Conservation (phyloP, 225 moss, liverwort and hornwort species). For the Marchantia paleacea region DNA sequence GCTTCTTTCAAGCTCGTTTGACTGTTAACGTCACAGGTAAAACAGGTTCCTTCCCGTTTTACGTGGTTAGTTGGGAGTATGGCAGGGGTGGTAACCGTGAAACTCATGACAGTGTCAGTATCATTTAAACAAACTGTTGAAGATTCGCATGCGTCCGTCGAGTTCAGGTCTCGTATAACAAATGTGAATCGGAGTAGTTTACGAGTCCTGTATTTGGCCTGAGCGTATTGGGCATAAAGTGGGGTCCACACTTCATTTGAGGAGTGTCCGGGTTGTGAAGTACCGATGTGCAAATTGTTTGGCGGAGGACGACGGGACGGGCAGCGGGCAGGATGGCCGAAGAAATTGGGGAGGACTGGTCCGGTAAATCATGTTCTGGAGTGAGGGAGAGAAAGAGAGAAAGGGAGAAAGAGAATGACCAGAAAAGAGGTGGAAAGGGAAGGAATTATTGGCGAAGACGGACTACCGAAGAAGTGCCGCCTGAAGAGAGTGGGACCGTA, state of each 20-base stretch:
- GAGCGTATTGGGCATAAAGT: background rate
- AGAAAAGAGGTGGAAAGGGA: background rate
- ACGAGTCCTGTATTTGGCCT: too few relatives aligned
- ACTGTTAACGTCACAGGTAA: too few relatives aligned
- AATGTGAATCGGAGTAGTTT: too few relatives aligned
- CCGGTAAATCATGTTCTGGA: background rate
- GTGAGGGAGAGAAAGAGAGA: background rate
- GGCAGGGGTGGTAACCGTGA: too few relatives aligned
- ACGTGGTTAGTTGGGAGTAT: too few relatives aligned
- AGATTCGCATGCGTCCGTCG: too few relatives aligned
- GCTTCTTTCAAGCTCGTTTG: too few relatives aligned
- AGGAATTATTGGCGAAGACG: constrained; percentile 10
- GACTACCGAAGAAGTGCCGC: background rate
- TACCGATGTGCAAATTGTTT: background rate
- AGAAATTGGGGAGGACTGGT: background rate
- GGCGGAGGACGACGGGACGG: background rate
- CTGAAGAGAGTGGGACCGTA: background rate
- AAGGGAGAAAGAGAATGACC: background rate
- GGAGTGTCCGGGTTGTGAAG: background rate
- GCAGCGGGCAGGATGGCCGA: constrained; percentile 1
- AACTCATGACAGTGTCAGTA: too few relatives aligned
- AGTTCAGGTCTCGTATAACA: too few relatives aligned
- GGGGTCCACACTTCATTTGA: background rate
- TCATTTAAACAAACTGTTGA: too few relatives aligned
- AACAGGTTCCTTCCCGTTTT: too few relatives aligned